Evolutionary conservation across 495 filamentous ascomycete species (phyloP), one percentile per base, ranked within the genome.

Genomic region (Tirmania nivea): DNA sequence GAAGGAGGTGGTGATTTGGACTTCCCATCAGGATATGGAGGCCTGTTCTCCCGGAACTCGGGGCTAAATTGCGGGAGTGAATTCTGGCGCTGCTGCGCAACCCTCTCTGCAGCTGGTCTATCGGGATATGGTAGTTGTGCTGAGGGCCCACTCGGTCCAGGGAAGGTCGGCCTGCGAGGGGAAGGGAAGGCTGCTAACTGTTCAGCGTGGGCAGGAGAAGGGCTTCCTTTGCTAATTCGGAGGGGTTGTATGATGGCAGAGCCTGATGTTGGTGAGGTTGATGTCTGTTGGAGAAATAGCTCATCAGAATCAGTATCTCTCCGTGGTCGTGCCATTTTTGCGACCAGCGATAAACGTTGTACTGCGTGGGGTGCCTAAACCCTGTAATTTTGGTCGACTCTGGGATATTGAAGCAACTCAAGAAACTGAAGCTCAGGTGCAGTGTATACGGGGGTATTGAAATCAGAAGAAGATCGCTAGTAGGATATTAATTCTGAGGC

Each of bases 221-320:
- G 77, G 63, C 66, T 63, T 11, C 72, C 73, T 66, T 93, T 93
- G 70, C 78, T 79, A 62, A 95, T 93, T 57, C 86, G 77, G 65
- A 95, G 68, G 31, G 88, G 88, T 54, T 82, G 86, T 55, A 95
- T 75, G 2, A 80, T 81, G 42, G 86, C 81, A 52, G 49, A 12
- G 12, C 17, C 49, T 14, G 25, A 34, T 7, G 17, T 20, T 20
- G 49, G 25, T 14, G 25, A 20, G 20, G 20, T 50, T 7, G 49
- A 12, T 14, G 49, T n/a, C 14, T 14, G 12, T 19, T 45, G 14
- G 39, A 45, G 39, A 19, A 2, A 45, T 8, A 45, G 39, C 39
- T 45, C 39, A 19, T 45, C 39, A 14, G 39, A 45, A 4, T 45
- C 17, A 6, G 39, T 45, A 19, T 19, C 17, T 19, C 39, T 14